Base-by-base conservation (phyloP, 2,329 filamentous ascomycete genomes). In the Diaporthe eres region DNA sequence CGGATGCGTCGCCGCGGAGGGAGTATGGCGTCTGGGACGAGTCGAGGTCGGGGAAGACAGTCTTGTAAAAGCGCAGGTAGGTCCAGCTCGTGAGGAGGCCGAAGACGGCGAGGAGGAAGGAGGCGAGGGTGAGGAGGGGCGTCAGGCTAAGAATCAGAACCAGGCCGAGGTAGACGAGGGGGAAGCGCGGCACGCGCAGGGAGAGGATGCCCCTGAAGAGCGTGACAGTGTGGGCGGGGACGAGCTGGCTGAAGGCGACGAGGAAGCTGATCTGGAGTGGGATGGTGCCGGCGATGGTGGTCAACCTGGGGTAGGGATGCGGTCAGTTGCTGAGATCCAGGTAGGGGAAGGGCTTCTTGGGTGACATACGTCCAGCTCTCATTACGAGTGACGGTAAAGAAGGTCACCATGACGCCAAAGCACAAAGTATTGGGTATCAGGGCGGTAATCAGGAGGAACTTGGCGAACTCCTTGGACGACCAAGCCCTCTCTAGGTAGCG, bases 401-500 rank as follows among this genome's bases (percentile, higher is more conserved):
- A 92, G n/a, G 93, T 80, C 49, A 95, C 88, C 85, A 97, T 93
- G 78, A 94, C 87, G 39, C 92, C 86, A 82, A 97, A 95, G 75
- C 92, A 92, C 76, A 95, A 81, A 25, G 94, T 79, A 84, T 98
- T 98, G 47, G 97, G 95, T 74, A 98, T 88, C 81, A 98, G 84
- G 19, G 94, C 89, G 67, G 93, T 90, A 78, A 98, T 89, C 22
- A 94, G 86, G 65, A 98, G 88, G 83, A 98, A 98, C 85, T 98
- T 98, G 81, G 92, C 95, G 83, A 98, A 95, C 84, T 98, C 96
- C 75, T 90, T 91, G 37, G 95, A 96, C 44, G 95, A 96, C 97
- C 96, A 99, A 47, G 97, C 96, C 81, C 97, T 90, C 89, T 99
- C 97, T 31, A 99, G 91, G 84, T 99, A 99, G 80, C 95, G 92